Percentiles rank a stretch among this genome's conserved stretches.
Conservation (phyloP, 169 alveolate species). For the Miamiensis avidus region DNA sequence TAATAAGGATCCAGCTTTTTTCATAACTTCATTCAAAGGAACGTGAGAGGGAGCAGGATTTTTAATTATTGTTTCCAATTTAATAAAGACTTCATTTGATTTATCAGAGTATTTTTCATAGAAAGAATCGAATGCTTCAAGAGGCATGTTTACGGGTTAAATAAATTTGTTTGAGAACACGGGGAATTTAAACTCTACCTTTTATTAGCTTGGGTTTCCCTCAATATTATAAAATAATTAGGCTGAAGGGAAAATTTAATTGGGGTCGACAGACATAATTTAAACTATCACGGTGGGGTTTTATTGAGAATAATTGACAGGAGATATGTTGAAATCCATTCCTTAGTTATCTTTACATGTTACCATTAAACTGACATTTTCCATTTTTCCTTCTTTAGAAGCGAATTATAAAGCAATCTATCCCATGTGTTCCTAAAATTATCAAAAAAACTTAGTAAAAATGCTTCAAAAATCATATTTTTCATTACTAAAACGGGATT, state of each 20-base stretch:
- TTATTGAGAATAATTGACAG: slow-evolving; percentile 65
- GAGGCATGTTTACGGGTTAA: slow-evolving; percentile 74
- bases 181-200: slow-evolving; percentile 64
- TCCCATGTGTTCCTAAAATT: slow-evolving; percentile 60
- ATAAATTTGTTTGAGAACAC: slow-evolving; percentile 68
- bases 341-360: slow-evolving; percentile 49
- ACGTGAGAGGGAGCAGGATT: slow-evolving; percentile 72
- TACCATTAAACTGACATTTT: slow-evolving; percentile 42
- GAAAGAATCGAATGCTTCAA: slow-evolving; percentile 62
- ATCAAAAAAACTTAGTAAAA: slow-evolving; percentile 46
- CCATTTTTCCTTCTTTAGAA: slow-evolving; percentile 41
- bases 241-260: slow-evolving; percentile 52
- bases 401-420: slow-evolving; percentile 45
- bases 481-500: too few relatives aligned
- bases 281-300: slow-evolving; percentile 75
- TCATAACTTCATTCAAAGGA: slow-evolving; percentile 66
- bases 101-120: slow-evolving; percentile 74
- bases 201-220: slow-evolving; percentile 34
- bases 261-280: slow-evolving; percentile 67
- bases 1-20: slow-evolving; percentile 71
- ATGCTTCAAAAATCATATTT: slow-evolving; percentile 28
- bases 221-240: slow-evolving; percentile 48
- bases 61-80: slow-evolving; percentile 73
- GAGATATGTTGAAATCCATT: slow-evolving; percentile 61
- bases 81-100: slow-evolving; percentile 62